phyloP scores from a whole-genome alignment of 768 basidiomycete genomes.

The Plicaturopsis crispa region DNA sequence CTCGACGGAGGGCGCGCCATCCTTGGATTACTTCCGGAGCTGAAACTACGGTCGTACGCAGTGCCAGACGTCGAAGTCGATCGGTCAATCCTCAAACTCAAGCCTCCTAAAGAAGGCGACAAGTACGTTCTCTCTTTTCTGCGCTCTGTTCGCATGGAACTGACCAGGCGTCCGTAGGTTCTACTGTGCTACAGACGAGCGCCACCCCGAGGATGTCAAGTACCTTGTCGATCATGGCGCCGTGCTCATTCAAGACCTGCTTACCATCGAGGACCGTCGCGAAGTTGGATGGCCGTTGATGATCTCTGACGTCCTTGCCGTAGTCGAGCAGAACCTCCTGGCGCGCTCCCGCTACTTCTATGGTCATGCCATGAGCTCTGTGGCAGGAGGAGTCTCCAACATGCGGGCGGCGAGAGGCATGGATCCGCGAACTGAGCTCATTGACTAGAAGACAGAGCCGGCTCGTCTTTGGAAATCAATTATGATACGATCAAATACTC shows the following conservation, averaged over 20 bases:
- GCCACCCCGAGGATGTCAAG: constrained; percentile 21
- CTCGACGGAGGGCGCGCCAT: too few species aligned
- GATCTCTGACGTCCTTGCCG: constrained; percentile 32
- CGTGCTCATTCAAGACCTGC: constrained; percentile 31
- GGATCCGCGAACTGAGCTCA: constrained; percentile 29
- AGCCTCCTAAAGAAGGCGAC: constrained; percentile 14
- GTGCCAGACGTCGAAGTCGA: too few species aligned
- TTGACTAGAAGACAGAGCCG: constrained; percentile 25
- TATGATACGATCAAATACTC: too few species aligned
- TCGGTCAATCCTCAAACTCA: too few species aligned
- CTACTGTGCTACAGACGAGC: constrained; percentile 36
- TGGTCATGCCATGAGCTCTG: constrained; percentile 29
- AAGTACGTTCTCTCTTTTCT: constrained; percentile 8
- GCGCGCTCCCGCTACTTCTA: constrained; percentile 32
- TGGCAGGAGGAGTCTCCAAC: constrained; percentile 33
- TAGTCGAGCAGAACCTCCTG: constrained; percentile 34
- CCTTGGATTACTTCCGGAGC: too few species aligned
- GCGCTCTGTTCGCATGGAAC: neutral
- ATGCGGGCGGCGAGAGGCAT: constrained; percentile 30
- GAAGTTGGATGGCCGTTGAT: constrained; percentile 33
- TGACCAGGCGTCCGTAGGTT: too few species aligned
- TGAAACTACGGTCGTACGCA: too few species aligned
- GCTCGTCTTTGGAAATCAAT: too few species aligned
- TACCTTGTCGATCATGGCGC: constrained; percentile 27
- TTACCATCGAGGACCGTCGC: constrained; percentile 32